A percentile compares a stretch with the other conserved stretches of the same genome.
These are phyloP conservation scores for Hanseniaspora valbyensis DNA, from an alignment of 805 yeast species.

Conservation along the genomic window DNA sequence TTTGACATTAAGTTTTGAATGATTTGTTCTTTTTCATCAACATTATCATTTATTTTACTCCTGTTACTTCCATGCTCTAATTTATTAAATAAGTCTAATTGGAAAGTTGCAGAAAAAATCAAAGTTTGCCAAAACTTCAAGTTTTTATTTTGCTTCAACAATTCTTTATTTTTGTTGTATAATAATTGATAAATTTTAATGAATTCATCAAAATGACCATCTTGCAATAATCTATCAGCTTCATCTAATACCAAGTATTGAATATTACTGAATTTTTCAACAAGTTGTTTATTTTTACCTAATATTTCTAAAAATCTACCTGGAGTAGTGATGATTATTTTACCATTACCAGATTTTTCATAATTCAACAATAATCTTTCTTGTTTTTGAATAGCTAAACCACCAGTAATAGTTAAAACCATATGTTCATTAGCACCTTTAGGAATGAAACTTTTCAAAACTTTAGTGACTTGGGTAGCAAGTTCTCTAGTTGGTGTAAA, in stretches of 20 bases:
- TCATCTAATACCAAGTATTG: conserved; percentile 71
- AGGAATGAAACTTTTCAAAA: conserved; percentile 39
- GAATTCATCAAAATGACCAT: conserved; percentile 91
- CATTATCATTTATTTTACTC: conserved; percentile 20
- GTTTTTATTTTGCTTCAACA: conserved; percentile 28
- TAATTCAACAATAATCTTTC: conserved; percentile 55
- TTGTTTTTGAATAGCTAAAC: conserved; percentile 87
- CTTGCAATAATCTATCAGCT: conserved; percentile 89
- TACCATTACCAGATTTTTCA: conserved; percentile 45
- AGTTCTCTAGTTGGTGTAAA: conserved; percentile 95
- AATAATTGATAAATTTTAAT: conserved; percentile 66
- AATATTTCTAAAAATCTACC: conserved; percentile 81
- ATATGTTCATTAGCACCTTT: conserved; percentile 38
- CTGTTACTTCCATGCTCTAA: conserved; percentile 37
- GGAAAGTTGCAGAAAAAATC: conserved; percentile 92
- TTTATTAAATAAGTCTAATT: conserved; percentile 68
- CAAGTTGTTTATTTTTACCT: conserved; percentile 43
- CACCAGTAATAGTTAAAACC: conserved; percentile 80
- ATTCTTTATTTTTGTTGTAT: conserved; percentile 29
- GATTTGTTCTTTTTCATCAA: conserved; percentile 44
- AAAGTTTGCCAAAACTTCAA: conserved; percentile 64
- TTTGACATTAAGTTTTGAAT: conserved; percentile 55
- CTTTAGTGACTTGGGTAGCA: conserved; percentile 85
- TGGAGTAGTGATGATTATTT: conserved; percentile 83
- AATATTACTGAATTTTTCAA: conserved; percentile 34